Evolutionary conservation across 2,329 filamentous ascomycete species (phyloP), one percentile per base, ranked within the genome.

Genomic region (Microcyclospora pomicola): DNA sequence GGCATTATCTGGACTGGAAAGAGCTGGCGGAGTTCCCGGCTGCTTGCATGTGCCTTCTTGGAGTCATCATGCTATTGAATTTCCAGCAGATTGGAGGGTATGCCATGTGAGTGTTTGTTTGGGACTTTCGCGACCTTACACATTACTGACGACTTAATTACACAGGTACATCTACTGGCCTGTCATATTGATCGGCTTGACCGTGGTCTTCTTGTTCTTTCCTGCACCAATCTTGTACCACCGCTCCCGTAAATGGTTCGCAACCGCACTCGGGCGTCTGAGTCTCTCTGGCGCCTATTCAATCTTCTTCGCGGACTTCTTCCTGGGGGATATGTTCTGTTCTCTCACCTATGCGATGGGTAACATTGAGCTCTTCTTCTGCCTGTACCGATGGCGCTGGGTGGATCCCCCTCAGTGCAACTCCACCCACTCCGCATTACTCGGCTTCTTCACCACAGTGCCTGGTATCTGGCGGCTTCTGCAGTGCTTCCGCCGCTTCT

Each of bases 231-330:
- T 83, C 0, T 61, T 95, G 29, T 88, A 84, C 51, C 73, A 84
- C 52, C 72, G 74, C 46, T 84, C 81, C 50, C 74, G 91, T 30
- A 73, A 71, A 47, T 98, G 91, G 88, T 81, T 93, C 58, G 68
- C 82, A 19, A 87, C 87, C 58, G 86, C 85, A n/a, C 79, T 91
- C 80, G 92, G 82, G 73, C 82, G 91, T 43, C 68, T 96, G 13
- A 64, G 92, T 37, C 71, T 88, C 35, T 84, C 88, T 11, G 87
- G 87, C 3, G 58, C 93, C 14, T 95, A 92, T 53, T 85, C 85
- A 1, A 91, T 98, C 35, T 88, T 96, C 57, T 98, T 96, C 58
- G 76, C 87, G 41, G 91, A 98, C 60, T 96, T 98, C 63, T 96
- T 95, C 60, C 71, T 96, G 0, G 91, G 91, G 37, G 91, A 98